phyloP scores from a whole-genome alignment of 345 rosid species.

The Eucalyptus urophylla region DNA sequence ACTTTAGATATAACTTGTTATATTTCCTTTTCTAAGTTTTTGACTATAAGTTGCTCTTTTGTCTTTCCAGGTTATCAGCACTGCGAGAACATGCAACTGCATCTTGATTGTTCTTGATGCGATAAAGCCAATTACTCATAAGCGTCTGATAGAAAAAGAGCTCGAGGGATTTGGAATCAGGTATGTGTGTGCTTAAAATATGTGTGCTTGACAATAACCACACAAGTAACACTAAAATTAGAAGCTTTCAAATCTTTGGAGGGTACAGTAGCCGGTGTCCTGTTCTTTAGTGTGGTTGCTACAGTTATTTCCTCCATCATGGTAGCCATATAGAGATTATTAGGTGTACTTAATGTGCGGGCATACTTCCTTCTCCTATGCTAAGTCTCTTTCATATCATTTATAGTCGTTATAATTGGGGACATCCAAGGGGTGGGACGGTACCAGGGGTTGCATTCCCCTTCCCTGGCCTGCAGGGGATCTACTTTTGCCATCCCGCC shows the following conservation, averaged over 20 bases:
- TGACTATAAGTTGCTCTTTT: neutral
- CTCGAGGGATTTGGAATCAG: constrained; percentile 99
- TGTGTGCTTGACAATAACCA: neutral
- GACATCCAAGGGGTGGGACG: neutral
- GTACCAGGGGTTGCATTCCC: neutral
- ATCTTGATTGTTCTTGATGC: constrained; percentile 95
- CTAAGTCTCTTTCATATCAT: neutral
- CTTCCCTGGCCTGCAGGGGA: neutral
- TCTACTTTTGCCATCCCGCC: neutral
- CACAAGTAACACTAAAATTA: neutral
- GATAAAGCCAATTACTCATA: constrained; percentile 97
- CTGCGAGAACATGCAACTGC: constrained; percentile 95
- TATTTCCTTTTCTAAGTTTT: neutral
- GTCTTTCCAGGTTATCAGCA: constrained; percentile 77
- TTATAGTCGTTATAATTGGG: neutral
- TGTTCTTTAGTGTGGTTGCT: neutral
- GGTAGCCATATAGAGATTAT: neutral
- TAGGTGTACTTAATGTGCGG: neutral
- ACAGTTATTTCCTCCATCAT: neutral
- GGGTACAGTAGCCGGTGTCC: neutral
- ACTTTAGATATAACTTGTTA: neutral
- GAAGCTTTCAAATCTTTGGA: neutral
- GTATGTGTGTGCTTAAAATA: constrained; percentile 8
- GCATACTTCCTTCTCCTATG: neutral
- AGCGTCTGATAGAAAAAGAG: constrained; percentile 96